A percentile compares a stretch with the other conserved stretches of the same genome.
Conservation (phyloP, 164 flowering plant genomes). For the Litsea cubeba region DNA sequence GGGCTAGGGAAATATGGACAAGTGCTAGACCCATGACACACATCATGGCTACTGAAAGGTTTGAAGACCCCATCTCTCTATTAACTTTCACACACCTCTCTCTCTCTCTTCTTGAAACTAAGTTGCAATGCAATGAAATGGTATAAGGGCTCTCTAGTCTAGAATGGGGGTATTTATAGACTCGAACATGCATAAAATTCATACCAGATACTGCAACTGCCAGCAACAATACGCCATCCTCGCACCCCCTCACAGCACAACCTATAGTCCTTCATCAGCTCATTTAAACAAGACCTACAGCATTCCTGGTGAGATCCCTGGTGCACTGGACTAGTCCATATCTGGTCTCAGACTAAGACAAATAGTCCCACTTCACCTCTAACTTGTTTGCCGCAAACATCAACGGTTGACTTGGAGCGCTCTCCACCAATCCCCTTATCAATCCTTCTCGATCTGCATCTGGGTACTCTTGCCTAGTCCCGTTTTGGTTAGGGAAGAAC, state of each 20-base stretch:
- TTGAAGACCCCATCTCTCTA: too few species aligned
- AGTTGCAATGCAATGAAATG: too few species aligned
- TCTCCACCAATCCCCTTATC: not conserved
- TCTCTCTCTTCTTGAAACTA: too few species aligned
- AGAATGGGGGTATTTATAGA: too few species aligned
- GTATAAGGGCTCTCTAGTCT: too few species aligned
- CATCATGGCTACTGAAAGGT: too few species aligned
- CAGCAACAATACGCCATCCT: not conserved
- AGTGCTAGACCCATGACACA: too few species aligned
- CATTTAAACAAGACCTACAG: not conserved
- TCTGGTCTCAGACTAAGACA: not conserved
- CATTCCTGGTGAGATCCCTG: not conserved
- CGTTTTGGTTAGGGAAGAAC: not conserved
- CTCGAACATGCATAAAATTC: not conserved
- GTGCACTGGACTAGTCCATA: conserved; percentile 1
- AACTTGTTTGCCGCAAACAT: not conserved
- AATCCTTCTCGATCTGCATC: not conserved
- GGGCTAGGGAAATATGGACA: too few species aligned
- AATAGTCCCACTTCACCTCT: not conserved
- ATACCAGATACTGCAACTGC: not conserved
- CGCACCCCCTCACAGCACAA: not conserved
- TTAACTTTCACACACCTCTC: too few species aligned
- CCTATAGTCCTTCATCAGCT: not conserved
- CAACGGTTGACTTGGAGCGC: not conserved
- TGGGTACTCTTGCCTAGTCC: not conserved